A percentile compares a stretch with the other conserved stretches of the same genome.
These are phyloP conservation scores for Magnaporthiopsis incrustans DNA, from an alignment of 2,329 filamentous ascomycete species.

Conservation along the genomic window DNA sequence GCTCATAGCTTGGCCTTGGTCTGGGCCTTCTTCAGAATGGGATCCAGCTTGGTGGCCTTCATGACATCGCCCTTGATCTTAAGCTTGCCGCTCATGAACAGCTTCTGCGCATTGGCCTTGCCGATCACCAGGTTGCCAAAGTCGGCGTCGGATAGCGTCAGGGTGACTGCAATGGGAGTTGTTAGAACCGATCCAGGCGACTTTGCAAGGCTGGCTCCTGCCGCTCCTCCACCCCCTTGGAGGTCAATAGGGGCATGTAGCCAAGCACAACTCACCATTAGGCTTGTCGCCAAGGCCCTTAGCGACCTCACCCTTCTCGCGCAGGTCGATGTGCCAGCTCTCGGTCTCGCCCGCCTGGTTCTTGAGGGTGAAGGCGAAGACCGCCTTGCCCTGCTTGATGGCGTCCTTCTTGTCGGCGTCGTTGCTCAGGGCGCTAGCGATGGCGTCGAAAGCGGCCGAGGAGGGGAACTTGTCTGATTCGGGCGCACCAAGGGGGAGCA, in stretches of 20 bases:
- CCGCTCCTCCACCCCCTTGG: too few species aligned
- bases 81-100: conserved; percentile 98
- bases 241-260: not conserved
- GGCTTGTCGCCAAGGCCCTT: conserved; percentile 75
- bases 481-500: not conserved
- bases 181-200: not conserved
- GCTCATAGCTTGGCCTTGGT: conserved; percentile 69
- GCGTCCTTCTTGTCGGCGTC: conserved; percentile 71
- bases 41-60: conserved; percentile 97
- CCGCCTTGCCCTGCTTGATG: conserved; percentile 76
- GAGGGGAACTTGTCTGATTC: conserved; percentile 71
- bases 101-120: conserved; percentile 86
- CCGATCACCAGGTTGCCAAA: conserved; percentile 77
- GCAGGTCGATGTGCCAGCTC: conserved; percentile 93
- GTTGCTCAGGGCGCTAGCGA: conserved; percentile 64
- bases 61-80: conserved; percentile 98
- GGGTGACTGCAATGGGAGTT: conserved; percentile 50
- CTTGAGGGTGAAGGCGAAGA: conserved; percentile 91
- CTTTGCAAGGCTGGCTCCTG: not conserved
- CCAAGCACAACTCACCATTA: conserved; percentile 50
- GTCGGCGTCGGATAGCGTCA: conserved; percentile 75
- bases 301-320: conserved; percentile 76
- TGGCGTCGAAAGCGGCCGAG: conserved; percentile 84
- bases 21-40: conserved; percentile 82
- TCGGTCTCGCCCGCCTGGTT: conserved; percentile 73